Evolutionary conservation across 768 basidiomycete species (phyloP).

Genomic region (Sistotremastrum niveocremeum): DNA sequence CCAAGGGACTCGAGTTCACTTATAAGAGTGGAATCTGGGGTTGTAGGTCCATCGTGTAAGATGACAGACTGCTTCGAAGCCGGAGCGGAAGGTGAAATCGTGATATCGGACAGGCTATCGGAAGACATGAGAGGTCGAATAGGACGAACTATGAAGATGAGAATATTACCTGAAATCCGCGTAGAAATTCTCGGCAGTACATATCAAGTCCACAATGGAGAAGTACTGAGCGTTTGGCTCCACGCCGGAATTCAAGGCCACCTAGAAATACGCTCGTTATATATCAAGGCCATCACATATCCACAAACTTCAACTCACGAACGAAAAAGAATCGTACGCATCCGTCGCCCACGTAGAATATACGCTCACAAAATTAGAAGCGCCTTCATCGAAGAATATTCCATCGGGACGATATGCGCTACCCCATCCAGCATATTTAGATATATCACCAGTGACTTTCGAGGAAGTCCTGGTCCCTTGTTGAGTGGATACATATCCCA

Average conservation of each 20-base stretch:
- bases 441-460: constrained; percentile 15
- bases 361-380: constrained; percentile 7
- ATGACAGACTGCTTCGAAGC: constrained; percentile 19
- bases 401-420: constrained; percentile 18
- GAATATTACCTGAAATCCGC: constrained; percentile 16
- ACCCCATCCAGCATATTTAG: constrained; percentile 19
- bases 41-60: constrained; percentile 19
- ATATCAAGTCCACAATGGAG: constrained; percentile 17
- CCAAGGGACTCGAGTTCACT: constrained; percentile 11
- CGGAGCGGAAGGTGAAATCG: constrained; percentile 7
- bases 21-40: constrained; percentile 13
- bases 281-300: too few species aligned
- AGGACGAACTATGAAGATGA: neutral
- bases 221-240: constrained; percentile 13
- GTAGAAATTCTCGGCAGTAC: constrained; percentile 18
- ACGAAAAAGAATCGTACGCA: constrained; percentile 9
- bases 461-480: constrained; percentile 11
- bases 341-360: constrained; percentile 14
- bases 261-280: constrained; percentile 6
- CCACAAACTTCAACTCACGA: neutral
- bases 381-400: constrained; percentile 24
- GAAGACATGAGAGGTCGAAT: neutral
- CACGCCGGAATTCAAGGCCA: constrained; percentile 19
- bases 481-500: constrained; percentile 22
- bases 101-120: constrained; percentile 13